These are phyloP conservation scores for Sporisorium reilianum DNA, from an alignment of 1,284 basidiomycete species.

Conservation along the genomic window DNA sequence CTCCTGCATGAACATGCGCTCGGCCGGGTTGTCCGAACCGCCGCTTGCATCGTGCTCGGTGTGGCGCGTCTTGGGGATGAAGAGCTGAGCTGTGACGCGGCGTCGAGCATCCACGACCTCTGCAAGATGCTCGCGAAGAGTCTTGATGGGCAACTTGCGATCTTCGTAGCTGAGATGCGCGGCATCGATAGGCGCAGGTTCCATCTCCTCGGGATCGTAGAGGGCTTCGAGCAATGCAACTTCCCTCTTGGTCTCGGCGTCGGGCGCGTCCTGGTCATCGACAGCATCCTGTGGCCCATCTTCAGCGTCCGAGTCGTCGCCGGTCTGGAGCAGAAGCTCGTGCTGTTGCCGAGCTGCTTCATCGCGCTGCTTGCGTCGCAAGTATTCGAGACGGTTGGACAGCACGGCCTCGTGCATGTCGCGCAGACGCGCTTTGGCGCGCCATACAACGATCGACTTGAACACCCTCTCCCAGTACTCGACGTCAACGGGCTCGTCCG, in stretches of 20 bases:
- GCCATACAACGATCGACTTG: conserved; percentile 94
- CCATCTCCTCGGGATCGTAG: conserved; percentile 59
- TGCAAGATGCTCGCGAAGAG: conserved; percentile 43
- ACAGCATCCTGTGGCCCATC: conserved; percentile 11
- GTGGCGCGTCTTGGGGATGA: conserved; percentile 48
- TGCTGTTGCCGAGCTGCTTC: conserved; percentile 92
- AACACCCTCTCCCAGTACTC: conserved; percentile 97
- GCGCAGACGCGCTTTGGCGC: conserved; percentile 95
- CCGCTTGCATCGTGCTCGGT: conserved; percentile 12
- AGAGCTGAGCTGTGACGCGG: conserved; percentile 44
- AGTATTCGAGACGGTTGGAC: conserved; percentile 91
- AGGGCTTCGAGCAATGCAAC: conserved; percentile 74
- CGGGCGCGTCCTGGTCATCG: conserved; percentile 63
- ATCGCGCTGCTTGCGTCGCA: conserved; percentile 92
- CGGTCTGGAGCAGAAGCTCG: conserved; percentile 77
- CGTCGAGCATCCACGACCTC: conserved; percentile 50
- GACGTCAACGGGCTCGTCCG: conserved; percentile 92
- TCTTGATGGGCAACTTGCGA: conserved; percentile 37
- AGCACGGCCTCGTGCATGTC: conserved; percentile 94
- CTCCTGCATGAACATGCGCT: conserved; percentile 57
- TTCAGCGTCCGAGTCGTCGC: conserved; percentile 33
- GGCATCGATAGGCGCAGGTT: conserved; percentile 43
- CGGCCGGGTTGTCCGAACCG: conserved; percentile 30
- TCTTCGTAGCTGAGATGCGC: conserved; percentile 54
- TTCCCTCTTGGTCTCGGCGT: conserved; percentile 74